A percentile compares a stretch with the other conserved stretches of the same genome.
Evolutionary conservation across 345 rosid genomes (phyloP).

Genomic region (thale cress (Arabidopsis thaliana)): DNA sequence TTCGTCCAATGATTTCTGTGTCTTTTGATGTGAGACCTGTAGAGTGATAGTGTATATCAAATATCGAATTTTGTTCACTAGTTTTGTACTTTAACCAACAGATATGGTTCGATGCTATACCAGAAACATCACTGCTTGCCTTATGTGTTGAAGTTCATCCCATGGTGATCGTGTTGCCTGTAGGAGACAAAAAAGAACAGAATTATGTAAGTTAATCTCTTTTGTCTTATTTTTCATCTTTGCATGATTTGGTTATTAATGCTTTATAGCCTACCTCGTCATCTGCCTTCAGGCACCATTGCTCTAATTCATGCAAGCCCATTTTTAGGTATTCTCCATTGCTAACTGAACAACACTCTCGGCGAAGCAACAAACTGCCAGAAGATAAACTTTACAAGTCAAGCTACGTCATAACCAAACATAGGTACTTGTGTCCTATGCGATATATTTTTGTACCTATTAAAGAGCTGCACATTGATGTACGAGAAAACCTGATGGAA

Average conservation of each 20-base stretch:
- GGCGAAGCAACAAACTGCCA: constrained; percentile 66
- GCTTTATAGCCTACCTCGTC: constrained; percentile 54
- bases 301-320: constrained; percentile 66
- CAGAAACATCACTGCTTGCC: constrained; percentile 75
- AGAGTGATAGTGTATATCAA: constrained; percentile 20
- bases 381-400: constrained; percentile 29
- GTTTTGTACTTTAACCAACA: constrained; percentile 7
- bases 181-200: constrained; percentile 35
- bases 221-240: not conserved
- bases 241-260: not conserved
- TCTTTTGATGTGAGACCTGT: constrained; percentile 68
- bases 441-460: constrained; percentile 52
- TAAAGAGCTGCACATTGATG: constrained; percentile 72
- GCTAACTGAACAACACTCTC: constrained; percentile 78
- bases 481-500: constrained; percentile 65
- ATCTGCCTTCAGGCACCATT: constrained; percentile 63
- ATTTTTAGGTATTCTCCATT: constrained; percentile 70
- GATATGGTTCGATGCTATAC: constrained; percentile 48
- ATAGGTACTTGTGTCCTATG: constrained; percentile 7
- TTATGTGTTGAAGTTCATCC: constrained; percentile 68
- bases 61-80: not conserved
- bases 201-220: not conserved
- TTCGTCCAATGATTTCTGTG: constrained; percentile 57
- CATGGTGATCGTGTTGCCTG: constrained; percentile 66
- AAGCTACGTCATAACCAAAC: constrained; percentile 20